Base-by-base conservation (phyloP, 2,329 filamentous ascomycete genomes). In the Fusarium sp. region DNA sequence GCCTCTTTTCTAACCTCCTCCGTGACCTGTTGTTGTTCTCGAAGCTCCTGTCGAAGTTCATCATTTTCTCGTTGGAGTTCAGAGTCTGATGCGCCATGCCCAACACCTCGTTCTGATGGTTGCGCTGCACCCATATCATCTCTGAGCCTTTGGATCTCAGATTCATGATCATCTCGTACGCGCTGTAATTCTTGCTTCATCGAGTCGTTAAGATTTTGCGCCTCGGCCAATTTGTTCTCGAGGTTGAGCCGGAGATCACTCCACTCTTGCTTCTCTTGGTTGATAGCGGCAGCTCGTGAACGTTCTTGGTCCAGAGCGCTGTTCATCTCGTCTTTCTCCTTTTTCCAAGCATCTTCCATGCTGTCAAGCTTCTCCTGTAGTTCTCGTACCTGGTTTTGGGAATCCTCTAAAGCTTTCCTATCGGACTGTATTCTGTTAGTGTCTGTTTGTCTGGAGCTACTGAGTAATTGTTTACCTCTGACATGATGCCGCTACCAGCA, bases 1-100 rank as follows among this genome's bases (percentile, higher is more conserved):
- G 94, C 94, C 80, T 97, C 93, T 56, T 87, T 88, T 26, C 92
- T 89, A 33, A 97, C 96, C 74, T 97, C 92, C 65, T 97, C 91
- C 0, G 94, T 97, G 3, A 96, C 87, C 59, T 91, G 86, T 71
- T 93, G 90, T 77, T 98, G 95, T 67, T 94, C 86, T 53, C 84
- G 82, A 23, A 95, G 80, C 31, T 91, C 86, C 36, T 80, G 78
- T 67, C 91, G 88, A 23, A 94, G 80, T 42, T 88, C 87, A 58
- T 90, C 85, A 73, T 97, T 92, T 74, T 93, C 90, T 45, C 83
- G 83, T 74, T 88, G 85, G 62, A 91, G 81, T 47, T 91, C 88
- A 3, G 81, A 74, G 71, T 89, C 84, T 37, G 76, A 81, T 6
- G 72, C 75, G 31, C 71, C 78, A 20, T 72, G 73, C 20, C 67